phyloP scores from a whole-genome alignment of 2,329 filamentous ascomycete species.

The Blumeria hordei region DNA sequence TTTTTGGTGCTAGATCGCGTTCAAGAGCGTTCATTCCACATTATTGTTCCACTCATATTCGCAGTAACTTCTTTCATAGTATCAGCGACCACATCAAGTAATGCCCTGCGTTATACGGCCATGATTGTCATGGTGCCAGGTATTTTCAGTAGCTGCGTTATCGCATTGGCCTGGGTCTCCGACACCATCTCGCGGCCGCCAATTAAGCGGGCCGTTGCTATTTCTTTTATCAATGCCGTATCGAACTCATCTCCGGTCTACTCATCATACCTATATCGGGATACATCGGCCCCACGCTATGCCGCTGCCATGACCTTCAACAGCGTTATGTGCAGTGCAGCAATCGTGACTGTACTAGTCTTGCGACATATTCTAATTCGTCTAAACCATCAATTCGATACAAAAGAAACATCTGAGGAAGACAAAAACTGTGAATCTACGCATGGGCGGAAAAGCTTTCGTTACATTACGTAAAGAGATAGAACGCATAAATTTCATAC shows the following conservation, averaged over 20 bases:
- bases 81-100: slow-evolving; percentile 33
- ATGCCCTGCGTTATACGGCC: slow-evolving; percentile 38
- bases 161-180: slow-evolving; percentile 49
- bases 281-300: slow-evolving; percentile 15
- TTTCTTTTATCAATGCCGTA: slow-evolving; percentile 55
- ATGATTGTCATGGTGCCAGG: slow-evolving; percentile 51
- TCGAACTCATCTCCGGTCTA: slow-evolving; percentile 48
- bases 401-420: slow-evolving; percentile 6
- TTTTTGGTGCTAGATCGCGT: slow-evolving; percentile 26
- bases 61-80: slow-evolving; percentile 42
- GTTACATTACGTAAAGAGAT: not conserved
- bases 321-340: slow-evolving; percentile 36
- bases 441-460: not conserved
- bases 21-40: slow-evolving; percentile 46
- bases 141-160: slow-evolving; percentile 41
- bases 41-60: slow-evolving; percentile 34
- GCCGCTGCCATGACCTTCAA: slow-evolving; percentile 38
- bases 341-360: slow-evolving; percentile 36
- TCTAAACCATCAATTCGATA: slow-evolving; percentile 46
- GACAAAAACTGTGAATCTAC: not conserved
- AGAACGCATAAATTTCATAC: not conserved
- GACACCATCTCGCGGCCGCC: slow-evolving; percentile 54
- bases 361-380: slow-evolving; percentile 37
- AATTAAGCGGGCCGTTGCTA: slow-evolving; percentile 32
- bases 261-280: slow-evolving; percentile 41